Evolutionary conservation across 2,329 filamentous ascomycete species (phyloP), one percentile per base, ranked within the genome.

Genomic region (Penicillium occitanis): DNA sequence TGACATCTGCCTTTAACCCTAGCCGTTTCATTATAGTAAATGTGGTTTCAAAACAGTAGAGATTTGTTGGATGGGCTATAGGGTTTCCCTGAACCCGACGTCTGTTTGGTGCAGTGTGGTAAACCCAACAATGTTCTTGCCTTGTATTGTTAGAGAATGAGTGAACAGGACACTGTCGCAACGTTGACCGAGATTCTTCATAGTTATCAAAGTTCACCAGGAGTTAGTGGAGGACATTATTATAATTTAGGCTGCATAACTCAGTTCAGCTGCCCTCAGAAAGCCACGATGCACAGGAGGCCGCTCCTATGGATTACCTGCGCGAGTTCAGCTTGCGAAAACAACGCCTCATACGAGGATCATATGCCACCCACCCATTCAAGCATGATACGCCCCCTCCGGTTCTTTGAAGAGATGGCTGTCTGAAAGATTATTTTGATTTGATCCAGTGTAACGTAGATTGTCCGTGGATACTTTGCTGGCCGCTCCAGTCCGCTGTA

Each of bases 1-100:
- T 58, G 53, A 58, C 53, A 37, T 58, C 53, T 22, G 17, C 53
- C 53, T 37, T 58, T 58, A 30, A 37, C 3, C 28, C 35, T 37
- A 58, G 19, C 11, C 48, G 48, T 28, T 13, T 51, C 48, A 51
- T 51, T 51, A 14, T 51, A 11, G 22, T 14, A 51, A 17, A 14
- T 14, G 13, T 11, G 7, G 17, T 44, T 50, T 50, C 10, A 13
- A 13, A 28, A 44, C 0, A 13, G 5, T 25, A 19, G 10, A 25
- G 14, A 25, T 28, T 35, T 35, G 33, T 35, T 35, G 33, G 33
- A 35, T 35, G 33, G 33, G 10, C 10, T 35, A 2, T 35, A 35
- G 33, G 33, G 33, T 35, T 35, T 35, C 33, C 33, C 33, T 35
- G 33, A 35, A 35, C 10, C 33, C 10, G 33, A 35, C 33, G 8